These are phyloP conservation scores for Xylaria sp. DNA, from an alignment of 2,329 filamentous ascomycete genomes.

Conservation along the genomic window DNA sequence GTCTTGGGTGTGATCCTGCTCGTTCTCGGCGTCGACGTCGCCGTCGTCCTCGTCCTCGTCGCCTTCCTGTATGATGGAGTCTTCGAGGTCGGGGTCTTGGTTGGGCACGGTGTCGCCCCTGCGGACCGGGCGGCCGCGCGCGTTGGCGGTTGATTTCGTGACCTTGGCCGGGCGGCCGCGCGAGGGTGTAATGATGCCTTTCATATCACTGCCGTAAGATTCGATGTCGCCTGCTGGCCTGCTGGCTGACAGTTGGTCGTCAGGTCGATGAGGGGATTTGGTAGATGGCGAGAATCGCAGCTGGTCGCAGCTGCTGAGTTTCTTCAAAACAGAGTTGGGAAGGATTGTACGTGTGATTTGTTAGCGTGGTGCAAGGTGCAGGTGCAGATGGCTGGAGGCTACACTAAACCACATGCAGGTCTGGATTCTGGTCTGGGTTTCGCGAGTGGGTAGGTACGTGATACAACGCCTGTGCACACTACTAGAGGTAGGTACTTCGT, in stretches of 20 bases:
- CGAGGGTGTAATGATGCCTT: slow-evolving; percentile 52
- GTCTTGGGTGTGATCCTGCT: slow-evolving; percentile 42
- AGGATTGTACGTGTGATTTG: slow-evolving; percentile 12
- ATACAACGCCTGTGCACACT: not conserved
- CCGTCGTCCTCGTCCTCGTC: slow-evolving; percentile 37
- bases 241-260: slow-evolving; percentile 51
- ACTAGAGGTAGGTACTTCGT: no score
- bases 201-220: slow-evolving; percentile 47
- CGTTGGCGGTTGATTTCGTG: slow-evolving; percentile 53
- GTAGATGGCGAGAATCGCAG: slow-evolving; percentile 42
- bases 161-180: slow-evolving; percentile 58
- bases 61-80: slow-evolving; percentile 44
- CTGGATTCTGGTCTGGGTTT: not conserved
- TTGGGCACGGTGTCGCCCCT: slow-evolving; percentile 50
- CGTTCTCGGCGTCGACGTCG: slow-evolving; percentile 42
- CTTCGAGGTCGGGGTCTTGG: slow-evolving; percentile 49
- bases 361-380: not conserved
- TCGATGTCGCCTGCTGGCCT: slow-evolving; percentile 44
- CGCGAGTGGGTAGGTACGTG: not conserved
- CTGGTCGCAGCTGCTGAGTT: slow-evolving; percentile 49
- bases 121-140: slow-evolving; percentile 48
- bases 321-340: slow-evolving; percentile 10
- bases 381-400: slow-evolving; percentile 12
- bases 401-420: not conserved
- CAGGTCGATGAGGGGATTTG: slow-evolving; percentile 44